These are phyloP conservation scores for Dryadomyces quercus-mongolicae DNA, from an alignment of 2,329 filamentous ascomycete species.

Conservation along the genomic window DNA sequence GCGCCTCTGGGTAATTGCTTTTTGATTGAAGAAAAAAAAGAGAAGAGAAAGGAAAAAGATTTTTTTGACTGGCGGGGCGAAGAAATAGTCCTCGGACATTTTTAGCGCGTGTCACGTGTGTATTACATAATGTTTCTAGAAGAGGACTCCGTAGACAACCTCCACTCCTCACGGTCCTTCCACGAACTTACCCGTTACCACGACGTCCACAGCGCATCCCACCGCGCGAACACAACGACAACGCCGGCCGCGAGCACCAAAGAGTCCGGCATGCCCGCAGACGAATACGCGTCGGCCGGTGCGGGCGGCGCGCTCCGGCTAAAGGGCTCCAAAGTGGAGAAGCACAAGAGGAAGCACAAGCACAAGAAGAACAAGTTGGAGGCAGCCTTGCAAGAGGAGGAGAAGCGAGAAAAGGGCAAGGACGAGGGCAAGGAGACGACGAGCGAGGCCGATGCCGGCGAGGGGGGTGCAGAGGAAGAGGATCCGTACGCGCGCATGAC, in stretches of 20 bases:
- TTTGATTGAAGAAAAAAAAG: conserved; percentile 43
- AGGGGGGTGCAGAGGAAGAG: conserved; percentile 9
- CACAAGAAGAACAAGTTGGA: conserved; percentile 18
- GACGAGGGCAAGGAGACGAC: conserved; percentile 18
- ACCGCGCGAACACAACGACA: background rate
- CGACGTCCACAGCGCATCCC: no score
- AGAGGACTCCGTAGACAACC: no score
- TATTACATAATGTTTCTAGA: background rate
- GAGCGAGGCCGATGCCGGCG: background rate
- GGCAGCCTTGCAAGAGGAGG: conserved; percentile 14
- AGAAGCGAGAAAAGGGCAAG: conserved; percentile 12
- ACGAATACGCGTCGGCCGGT: conserved; percentile 57
- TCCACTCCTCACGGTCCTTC: no score
- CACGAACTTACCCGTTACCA: no score
- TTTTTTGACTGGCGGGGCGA: background rate
- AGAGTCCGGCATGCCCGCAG: conserved; percentile 58
- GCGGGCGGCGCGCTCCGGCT: conserved; percentile 70
- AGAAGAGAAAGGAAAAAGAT: conserved; percentile 11
- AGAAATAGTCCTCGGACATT: background rate
- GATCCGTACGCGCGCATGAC: conserved; percentile 49
- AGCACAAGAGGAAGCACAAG: conserved; percentile 47
- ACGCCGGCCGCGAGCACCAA: no score
- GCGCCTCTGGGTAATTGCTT: conserved; percentile 47
- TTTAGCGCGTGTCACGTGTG: background rate
- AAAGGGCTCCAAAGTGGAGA: conserved; percentile 60